Percentiles rank a stretch among this genome's conserved stretches.
Conservation (phyloP, 202 grass and related monocot species). For the Digitaria exilis region DNA sequence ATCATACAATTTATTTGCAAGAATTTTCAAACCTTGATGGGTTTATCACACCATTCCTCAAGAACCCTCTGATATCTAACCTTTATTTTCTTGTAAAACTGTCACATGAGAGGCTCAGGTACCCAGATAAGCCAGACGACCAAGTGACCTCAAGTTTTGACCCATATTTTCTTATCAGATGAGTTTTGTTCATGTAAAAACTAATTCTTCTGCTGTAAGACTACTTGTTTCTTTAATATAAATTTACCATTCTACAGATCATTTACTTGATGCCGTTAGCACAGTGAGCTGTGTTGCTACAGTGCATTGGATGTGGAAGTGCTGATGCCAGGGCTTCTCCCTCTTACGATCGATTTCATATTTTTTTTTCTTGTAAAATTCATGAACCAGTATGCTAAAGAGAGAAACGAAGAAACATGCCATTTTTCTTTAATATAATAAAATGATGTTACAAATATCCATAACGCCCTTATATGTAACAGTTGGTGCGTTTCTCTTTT, state of each 20-base stretch:
- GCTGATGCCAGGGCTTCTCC: neutral
- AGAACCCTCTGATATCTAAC: conserved; percentile 86
- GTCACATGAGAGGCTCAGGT: conserved; percentile 42
- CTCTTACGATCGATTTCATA: neutral
- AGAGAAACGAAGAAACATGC: neutral
- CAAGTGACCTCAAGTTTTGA: conserved; percentile 56
- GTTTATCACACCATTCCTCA: conserved; percentile 70
- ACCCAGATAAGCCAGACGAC: conserved; percentile 12
- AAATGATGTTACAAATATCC: conserved; percentile 23
- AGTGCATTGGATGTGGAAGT: no score
- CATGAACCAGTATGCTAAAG: neutral
- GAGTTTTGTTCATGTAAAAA: conserved; percentile 42
- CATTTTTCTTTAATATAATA: conserved; percentile 6
- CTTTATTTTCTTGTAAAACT: conserved; percentile 62
- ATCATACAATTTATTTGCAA: conserved; percentile 41
- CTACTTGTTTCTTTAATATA: conserved; percentile 11
- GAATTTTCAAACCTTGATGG: conserved; percentile 54
- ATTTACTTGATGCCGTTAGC: conserved; percentile 4
- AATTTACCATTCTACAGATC: neutral
- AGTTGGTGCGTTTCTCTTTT: conserved; percentile 2
- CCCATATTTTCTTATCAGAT: conserved; percentile 93
- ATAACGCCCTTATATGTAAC: conserved; percentile 20
- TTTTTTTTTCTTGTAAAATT: neutral
- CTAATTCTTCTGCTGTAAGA: conserved; percentile 25
- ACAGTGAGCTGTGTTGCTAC: no score